Percentiles rank a stretch among this genome's conserved stretches.
Evolutionary conservation across 2,329 filamentous ascomycete genomes (phyloP).

Genomic region (Penicillium griseofulvum): DNA sequence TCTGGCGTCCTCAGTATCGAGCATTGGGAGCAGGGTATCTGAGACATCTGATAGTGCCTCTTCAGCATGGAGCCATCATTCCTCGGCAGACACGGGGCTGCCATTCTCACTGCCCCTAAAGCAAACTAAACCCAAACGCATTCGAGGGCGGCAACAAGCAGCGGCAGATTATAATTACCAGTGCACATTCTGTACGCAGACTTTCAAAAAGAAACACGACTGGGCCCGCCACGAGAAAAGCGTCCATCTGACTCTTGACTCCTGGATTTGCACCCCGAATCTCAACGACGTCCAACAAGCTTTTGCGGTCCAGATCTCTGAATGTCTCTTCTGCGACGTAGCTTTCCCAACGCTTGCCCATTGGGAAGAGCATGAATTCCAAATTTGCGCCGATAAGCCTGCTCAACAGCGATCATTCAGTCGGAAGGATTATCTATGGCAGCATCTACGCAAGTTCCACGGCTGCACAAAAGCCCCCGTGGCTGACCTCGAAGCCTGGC

Average conservation of each 20-base stretch:
- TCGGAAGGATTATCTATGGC: constrained; percentile 57
- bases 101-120: constrained; percentile 23
- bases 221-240: constrained; percentile 53
- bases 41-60: constrained; percentile 32
- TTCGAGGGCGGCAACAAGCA: constrained; percentile 1
- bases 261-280: constrained; percentile 35
- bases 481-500: constrained; percentile 56
- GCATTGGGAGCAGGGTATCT: constrained; percentile 29
- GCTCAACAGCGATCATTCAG: constrained; percentile 54
- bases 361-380: constrained; percentile 53
- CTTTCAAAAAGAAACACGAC: constrained; percentile 51
- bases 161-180: constrained; percentile 31
- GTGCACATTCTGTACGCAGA: constrained; percentile 51
- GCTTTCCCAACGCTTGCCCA: constrained; percentile 47
- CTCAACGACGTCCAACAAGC: constrained; percentile 17
- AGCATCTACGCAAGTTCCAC: constrained; percentile 57
- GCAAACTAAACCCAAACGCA: constrained; percentile 7
- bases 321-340: constrained; percentile 52
- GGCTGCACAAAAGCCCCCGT: constrained; percentile 49
- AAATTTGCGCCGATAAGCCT: constrained; percentile 52
- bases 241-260: constrained; percentile 49
- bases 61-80: constrained; percentile 36
- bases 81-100: constrained; percentile 19
- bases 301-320: neutral
- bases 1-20: constrained; percentile 31